Percentiles rank a stretch among this genome's conserved stretches.
Conservation (phyloP, 352 stramenopile genomes). For the Phytophthora chlamydospora region DNA sequence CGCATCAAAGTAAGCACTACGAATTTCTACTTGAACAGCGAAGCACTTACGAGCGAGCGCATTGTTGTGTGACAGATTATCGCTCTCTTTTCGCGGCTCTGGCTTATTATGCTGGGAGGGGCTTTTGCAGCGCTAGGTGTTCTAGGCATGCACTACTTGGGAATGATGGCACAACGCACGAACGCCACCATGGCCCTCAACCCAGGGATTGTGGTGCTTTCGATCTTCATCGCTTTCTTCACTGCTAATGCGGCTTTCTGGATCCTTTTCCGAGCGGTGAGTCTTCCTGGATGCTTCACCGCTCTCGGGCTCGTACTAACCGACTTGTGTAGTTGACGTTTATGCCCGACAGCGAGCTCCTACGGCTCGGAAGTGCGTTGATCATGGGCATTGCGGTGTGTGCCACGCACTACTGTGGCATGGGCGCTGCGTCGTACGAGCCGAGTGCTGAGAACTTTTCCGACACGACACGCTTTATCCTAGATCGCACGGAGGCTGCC, state of each 20-base stretch:
- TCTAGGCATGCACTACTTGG: constrained; percentile 73
- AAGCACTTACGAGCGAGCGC: not conserved
- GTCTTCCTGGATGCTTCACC: not conserved
- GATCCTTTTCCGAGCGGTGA: constrained; percentile 67
- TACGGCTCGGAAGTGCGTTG: constrained; percentile 56
- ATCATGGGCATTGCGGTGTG: constrained; percentile 70
- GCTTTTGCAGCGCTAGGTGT: constrained; percentile 61
- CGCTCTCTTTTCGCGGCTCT: constrained; percentile 61
- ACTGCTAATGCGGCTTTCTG: constrained; percentile 67
- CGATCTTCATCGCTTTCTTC: constrained; percentile 58
- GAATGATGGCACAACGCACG: constrained; percentile 64
- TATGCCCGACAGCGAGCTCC: constrained; percentile 48
- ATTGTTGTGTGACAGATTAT: constrained; percentile 39
- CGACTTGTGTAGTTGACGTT: constrained; percentile 52
- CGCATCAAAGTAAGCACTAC: constrained; percentile 34
- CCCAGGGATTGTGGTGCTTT: constrained; percentile 45
- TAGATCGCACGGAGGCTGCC: constrained; percentile 39
- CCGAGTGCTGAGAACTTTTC: constrained; percentile 41
- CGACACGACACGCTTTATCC: constrained; percentile 34
- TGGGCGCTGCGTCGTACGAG: constrained; percentile 48
- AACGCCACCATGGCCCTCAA: constrained; percentile 48
- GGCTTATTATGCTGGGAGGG: constrained; percentile 57
- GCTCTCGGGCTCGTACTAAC: constrained; percentile 4
- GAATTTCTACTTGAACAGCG: not conserved
- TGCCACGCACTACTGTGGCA: constrained; percentile 61